These are phyloP conservation scores for Zymoseptoria pseudotritici DNA, from an alignment of 2,329 filamentous ascomycete species.

Conservation along the genomic window DNA sequence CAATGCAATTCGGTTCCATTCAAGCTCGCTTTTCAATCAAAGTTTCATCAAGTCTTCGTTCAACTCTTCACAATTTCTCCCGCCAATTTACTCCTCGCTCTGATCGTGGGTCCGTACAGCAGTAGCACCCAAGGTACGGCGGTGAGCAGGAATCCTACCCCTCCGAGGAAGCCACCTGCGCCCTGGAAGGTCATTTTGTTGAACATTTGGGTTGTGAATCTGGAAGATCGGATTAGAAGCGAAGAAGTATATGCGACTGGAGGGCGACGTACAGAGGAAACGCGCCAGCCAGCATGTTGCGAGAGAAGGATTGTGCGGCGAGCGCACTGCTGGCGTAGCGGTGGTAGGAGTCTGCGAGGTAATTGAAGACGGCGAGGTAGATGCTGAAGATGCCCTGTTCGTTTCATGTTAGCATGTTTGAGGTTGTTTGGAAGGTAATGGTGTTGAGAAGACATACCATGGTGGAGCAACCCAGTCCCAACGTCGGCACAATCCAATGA, in stretches of 20 bases:
- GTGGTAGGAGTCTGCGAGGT: conserved; percentile 81
- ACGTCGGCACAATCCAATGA: conserved; percentile 64
- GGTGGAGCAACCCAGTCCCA: conserved; percentile 66
- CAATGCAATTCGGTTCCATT: neutral
- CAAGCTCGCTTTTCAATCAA: neutral
- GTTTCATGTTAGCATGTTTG: too few species aligned
- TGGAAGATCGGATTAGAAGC: neutral
- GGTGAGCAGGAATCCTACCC: conserved; percentile 59
- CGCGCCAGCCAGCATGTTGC: conserved; percentile 72
- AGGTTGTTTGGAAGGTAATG: too few species aligned
- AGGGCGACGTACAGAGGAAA: conserved; percentile 56
- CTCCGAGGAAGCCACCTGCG: conserved; percentile 69
- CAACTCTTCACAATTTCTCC: conserved; percentile 30
- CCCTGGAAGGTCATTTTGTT: conserved; percentile 60
- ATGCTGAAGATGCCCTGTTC: conserved; percentile 66
- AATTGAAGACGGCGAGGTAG: conserved; percentile 87
- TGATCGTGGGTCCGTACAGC: conserved; percentile 68
- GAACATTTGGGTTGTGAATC: conserved; percentile 65
- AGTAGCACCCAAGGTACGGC: conserved; percentile 82
- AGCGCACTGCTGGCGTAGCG: conserved; percentile 77
- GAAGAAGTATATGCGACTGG: neutral
- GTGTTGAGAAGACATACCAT: conserved; percentile 37
- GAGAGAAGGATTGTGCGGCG: conserved; percentile 77
- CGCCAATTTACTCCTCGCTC: conserved; percentile 70
- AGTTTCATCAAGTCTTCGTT: neutral